A percentile compares a stretch with the other conserved stretches of the same genome.
Conservation (phyloP, 352 stramenopile species). For the Plasmopara muralis region DNA sequence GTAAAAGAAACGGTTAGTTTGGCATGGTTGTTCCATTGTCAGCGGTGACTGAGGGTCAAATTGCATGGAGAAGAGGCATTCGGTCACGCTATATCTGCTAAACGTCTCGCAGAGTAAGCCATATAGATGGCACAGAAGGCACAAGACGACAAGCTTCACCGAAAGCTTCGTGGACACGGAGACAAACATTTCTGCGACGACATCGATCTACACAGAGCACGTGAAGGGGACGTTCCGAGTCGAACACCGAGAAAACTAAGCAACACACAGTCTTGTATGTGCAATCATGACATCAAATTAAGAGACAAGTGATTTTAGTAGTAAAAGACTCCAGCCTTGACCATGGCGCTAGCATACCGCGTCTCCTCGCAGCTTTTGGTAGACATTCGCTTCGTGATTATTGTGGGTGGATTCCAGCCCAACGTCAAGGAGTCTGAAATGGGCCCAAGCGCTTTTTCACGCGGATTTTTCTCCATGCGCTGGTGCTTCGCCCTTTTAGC, state of each 20-base stretch:
- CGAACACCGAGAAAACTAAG: too few relatives aligned
- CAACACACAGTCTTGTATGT: not conserved
- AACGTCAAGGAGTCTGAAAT: slow-evolving; percentile 50
- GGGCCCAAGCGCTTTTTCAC: slow-evolving; percentile 27
- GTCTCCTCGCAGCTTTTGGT: slow-evolving; percentile 71
- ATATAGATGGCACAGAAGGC: slow-evolving; percentile 13
- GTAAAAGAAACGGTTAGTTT: too few relatives aligned
- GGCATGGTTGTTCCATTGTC: too few relatives aligned
- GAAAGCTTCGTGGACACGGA: slow-evolving; percentile 25
- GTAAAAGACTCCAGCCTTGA: slow-evolving; percentile 69
- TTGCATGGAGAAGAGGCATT: slow-evolving; percentile 5
- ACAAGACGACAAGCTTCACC: slow-evolving; percentile 17
- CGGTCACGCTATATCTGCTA: slow-evolving; percentile 10
- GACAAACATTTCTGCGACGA: slow-evolving; percentile 20
- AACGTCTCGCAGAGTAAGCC: too few relatives aligned
- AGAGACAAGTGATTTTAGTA: slow-evolving; percentile 26
- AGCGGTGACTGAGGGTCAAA: too few relatives aligned
- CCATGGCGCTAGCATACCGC: slow-evolving; percentile 58
- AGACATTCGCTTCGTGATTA: slow-evolving; percentile 33
- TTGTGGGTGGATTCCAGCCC: slow-evolving; percentile 48
- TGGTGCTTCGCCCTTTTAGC: too few relatives aligned
- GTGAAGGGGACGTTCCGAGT: not conserved
- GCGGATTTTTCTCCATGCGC: slow-evolving; percentile 27
- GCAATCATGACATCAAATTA: not conserved
- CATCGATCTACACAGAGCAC: slow-evolving; percentile 12